Base-by-base conservation (phyloP, 2,329 filamentous ascomycete species). In the Reticulascus tulasneorum region DNA sequence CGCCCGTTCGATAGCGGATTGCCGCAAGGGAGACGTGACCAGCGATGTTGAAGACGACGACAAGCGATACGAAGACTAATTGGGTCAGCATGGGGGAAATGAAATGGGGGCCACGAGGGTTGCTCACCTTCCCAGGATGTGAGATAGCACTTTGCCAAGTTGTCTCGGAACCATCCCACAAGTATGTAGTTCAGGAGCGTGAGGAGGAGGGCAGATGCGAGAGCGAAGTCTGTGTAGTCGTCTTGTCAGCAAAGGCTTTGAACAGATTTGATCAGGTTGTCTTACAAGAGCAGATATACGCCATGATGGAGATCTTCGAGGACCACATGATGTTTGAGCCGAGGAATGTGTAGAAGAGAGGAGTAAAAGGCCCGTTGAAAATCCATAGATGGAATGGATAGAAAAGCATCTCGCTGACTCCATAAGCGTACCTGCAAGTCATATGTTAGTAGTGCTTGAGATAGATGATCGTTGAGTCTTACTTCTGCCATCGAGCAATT, bases 351-450 rank as follows among this genome's bases (percentile, higher is more conserved):
- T 65, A 61, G 64, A 85, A 84, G 6, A 86, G 70, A 4, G 69
- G 67, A 0, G 82, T 85, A 47, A 86, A 79, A 0, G 81, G 80
- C 0, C 82, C 79, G 23, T 67, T 67, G 46, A 64, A 70, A 20
- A 73, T 47, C 82, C 82, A 86, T 44, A 70, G 64, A 33, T 71
- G 64, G 24, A 86, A 56, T 0, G 82, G 82, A 48, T 84, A 70
- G 65, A 86, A 86, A 13, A 86, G 68, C 31, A 86, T 62, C 56
- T 86, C 82, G 51, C 79, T 84, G 51, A 79, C 82, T 7, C 82
- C 82, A 47, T 83, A 86, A 0, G 81, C 79, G 37, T 85, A 83
- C n/a, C n/a, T n/a, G n/a, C n/a, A n/a, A n/a, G n/a, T n/a, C n/a
- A n/a, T n/a, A n/a, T n/a, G n/a, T n/a, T n/a, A n/a, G n/a, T n/a